These are phyloP conservation scores for Xylaria sp. DNA, from an alignment of 2,329 filamentous ascomycete genomes.

Conservation along the genomic window DNA sequence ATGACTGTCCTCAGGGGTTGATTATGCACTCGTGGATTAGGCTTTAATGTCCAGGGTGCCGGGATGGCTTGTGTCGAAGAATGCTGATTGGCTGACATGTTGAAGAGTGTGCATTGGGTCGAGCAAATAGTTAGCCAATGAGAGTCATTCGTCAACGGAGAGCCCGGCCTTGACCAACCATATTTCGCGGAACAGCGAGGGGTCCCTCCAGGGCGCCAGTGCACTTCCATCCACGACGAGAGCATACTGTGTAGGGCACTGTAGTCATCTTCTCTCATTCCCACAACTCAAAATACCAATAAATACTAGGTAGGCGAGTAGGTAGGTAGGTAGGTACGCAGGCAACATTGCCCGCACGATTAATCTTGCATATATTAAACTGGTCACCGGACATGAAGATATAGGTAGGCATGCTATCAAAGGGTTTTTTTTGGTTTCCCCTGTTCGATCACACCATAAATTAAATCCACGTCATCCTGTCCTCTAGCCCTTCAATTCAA, in stretches of 20 bases:
- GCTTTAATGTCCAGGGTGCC: slow-evolving; percentile 25
- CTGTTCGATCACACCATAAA: neutral
- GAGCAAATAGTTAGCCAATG: slow-evolving; percentile 25
- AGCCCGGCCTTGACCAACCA: slow-evolving; percentile 23
- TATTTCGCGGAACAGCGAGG: neutral
- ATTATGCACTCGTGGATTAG: slow-evolving; percentile 25
- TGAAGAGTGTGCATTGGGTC: slow-evolving; percentile 33
- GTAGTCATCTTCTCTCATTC: slow-evolving; percentile 4
- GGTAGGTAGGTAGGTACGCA: too few relatives aligned
- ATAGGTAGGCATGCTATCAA: neutral
- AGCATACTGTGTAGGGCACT: neutral
- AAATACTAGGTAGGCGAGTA: neutral
- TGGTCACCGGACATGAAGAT: neutral
- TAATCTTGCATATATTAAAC: neutral
- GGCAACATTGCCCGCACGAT: neutral
- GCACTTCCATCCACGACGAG: neutral
- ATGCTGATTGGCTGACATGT: slow-evolving; percentile 27
- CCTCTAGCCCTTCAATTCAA: neutral
- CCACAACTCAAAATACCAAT: slow-evolving; percentile 10
- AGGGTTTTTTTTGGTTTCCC: neutral
- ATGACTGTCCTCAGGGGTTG: slow-evolving; percentile 6
- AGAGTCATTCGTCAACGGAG: slow-evolving; percentile 7
- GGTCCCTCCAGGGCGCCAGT: slow-evolving; percentile 30
- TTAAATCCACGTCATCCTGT: neutral
- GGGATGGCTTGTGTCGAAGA: neutral